Base-by-base conservation (phyloP, 805 yeast species). In the Metschnikowia arizonensis region DNA sequence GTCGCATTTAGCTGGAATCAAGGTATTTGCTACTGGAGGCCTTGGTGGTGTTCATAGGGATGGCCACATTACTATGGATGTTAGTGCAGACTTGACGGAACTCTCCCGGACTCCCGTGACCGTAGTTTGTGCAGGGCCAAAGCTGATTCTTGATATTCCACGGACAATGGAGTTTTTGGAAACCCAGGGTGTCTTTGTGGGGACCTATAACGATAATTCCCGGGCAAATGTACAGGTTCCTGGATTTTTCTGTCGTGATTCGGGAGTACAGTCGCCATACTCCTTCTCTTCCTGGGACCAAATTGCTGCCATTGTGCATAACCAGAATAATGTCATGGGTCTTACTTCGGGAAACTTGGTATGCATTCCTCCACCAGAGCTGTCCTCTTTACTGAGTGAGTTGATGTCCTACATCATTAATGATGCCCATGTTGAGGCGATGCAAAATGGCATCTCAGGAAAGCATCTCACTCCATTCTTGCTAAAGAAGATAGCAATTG, bases 51-150 rank as follows among this genome's bases (percentile, higher is more conserved):
- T 88, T 9, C 95, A 88, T 56, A 74, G 87, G 45, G 85, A 85
- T 6, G 91, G 85, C 17, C 84, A 85, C 45, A 52, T 65, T 24
- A 79, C 89, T 1, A 76, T 87, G 81, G 97, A 88, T 62, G 72
- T 88, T 19, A 82, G 90, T 55, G 95, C 96, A 2, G 97, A 88
- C 63, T 73, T 88, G 50, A 90, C 88, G 40, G 97, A 88, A 59
- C 69, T 89, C 44, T 83, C 89, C 1, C 73, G 81, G 46, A 89
- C 96, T 0, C 87, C 90, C 0, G 88, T 88, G 1, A 81, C 88
- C 0, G 96, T 88, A n/a, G 90, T 88, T 8, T 88, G 96, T 60
- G 82, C 95, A 6, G 97, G 97, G 0, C 96, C 96, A 1, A 88
- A 88, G 60, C 81, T 89, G 31, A 88, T 88, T 42, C 67, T 88